Percentiles rank a stretch among this genome's conserved stretches.
Evolutionary conservation across 1,284 basidiomycete species (phyloP).

Genomic region (Fomitopsis palustris): DNA sequence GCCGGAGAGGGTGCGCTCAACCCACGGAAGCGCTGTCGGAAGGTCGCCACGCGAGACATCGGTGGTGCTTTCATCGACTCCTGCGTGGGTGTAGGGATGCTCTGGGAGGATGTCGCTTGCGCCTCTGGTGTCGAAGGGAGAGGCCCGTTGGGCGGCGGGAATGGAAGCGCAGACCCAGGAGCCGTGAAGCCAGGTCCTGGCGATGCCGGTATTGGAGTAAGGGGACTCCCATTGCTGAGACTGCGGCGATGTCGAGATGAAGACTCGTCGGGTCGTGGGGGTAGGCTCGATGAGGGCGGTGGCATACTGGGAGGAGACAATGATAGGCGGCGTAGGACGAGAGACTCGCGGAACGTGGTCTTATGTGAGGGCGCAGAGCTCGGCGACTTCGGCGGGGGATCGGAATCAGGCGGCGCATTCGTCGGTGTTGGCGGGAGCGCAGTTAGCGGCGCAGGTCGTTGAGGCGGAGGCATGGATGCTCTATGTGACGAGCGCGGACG

Average conservation of each 20-base stretch:
- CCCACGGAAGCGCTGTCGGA: constrained; percentile 60
- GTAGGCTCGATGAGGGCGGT: constrained; percentile 44
- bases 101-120: neutral
- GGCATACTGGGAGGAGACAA: constrained; percentile 60
- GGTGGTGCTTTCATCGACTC: constrained; percentile 28
- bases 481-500: constrained; percentile 40
- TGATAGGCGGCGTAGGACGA: constrained; percentile 54
- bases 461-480: constrained; percentile 62
- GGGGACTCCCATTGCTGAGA: constrained; percentile 33
- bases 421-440: constrained; percentile 66
- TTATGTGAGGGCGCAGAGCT: constrained; percentile 30
- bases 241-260: constrained; percentile 34
- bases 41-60: constrained; percentile 29
- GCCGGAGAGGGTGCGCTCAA: constrained; percentile 51
- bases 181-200: constrained; percentile 29
- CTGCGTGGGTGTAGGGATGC: constrained; percentile 8
- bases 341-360: constrained; percentile 48
- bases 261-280: constrained; percentile 59
- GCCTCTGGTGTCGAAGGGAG: constrained; percentile 27
- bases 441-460: constrained; percentile 61
- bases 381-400: constrained; percentile 16
- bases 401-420: constrained; percentile 1
- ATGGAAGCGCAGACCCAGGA: constrained; percentile 26
- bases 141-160: constrained; percentile 43
- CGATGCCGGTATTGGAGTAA: constrained; percentile 44